These are phyloP conservation scores for Selaginella moellendorffii DNA, from an alignment of 75 land plant genomes.

Conservation along the genomic window DNA sequence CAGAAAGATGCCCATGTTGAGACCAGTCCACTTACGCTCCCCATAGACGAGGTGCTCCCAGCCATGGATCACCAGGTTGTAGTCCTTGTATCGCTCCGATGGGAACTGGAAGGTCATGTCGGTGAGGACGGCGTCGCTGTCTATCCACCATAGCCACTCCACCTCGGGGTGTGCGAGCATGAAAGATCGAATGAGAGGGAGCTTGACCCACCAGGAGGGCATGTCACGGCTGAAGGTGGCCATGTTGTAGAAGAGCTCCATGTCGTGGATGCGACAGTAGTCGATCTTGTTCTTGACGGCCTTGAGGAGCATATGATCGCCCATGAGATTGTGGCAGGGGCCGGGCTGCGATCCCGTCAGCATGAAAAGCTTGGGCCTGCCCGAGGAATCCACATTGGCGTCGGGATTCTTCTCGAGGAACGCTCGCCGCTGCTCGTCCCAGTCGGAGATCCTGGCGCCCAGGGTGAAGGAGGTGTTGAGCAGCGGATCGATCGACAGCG, in stretches of 20 bases:
- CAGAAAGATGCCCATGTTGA: conserved; percentile 78
- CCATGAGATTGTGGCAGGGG: conserved; percentile 50
- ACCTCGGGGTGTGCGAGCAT: conserved; percentile 87
- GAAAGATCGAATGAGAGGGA: conserved; percentile 51
- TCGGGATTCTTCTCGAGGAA: no score
- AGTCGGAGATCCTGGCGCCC: background rate
- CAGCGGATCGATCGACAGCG: background rate
- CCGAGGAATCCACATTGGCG: no score
- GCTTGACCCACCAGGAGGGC: conserved; percentile 68
- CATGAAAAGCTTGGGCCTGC: background rate
- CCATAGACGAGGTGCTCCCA: conserved; percentile 41
- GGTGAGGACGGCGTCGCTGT: conserved; percentile 79
- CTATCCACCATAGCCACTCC: conserved; percentile 96
- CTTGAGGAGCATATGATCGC: conserved; percentile 74
- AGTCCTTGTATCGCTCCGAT: conserved; percentile 31
- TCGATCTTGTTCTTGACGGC: conserved; percentile 86
- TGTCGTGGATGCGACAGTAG: conserved; percentile 65
- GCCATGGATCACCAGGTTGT: conserved; percentile 71
- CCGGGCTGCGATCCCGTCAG: conserved; percentile 67
- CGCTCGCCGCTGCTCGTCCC: background rate
- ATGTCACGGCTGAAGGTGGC: conserved; percentile 42
- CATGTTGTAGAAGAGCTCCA: conserved; percentile 73
- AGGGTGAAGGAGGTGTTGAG: background rate
- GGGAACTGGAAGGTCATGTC: conserved; percentile 86
- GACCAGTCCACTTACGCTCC: conserved; percentile 50